Evolutionary conservation across 768 basidiomycete species (phyloP).

Genomic region (Candolleomyces aberdarensis): DNA sequence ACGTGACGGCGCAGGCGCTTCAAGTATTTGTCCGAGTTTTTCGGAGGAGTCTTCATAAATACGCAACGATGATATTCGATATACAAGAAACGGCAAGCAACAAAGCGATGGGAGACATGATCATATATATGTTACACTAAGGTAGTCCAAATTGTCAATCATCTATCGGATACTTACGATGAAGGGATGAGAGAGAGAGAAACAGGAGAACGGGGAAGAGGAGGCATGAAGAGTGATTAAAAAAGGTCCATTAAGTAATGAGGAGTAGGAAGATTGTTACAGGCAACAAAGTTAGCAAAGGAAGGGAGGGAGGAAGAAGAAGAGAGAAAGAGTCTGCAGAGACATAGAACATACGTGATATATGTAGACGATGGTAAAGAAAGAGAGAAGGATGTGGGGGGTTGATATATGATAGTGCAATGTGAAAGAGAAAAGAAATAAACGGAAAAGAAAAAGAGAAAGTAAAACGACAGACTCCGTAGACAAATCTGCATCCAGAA

Average conservation of each 20-base stretch:
- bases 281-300: not conserved
- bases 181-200: not conserved
- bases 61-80: not conserved
- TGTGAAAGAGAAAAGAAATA: no score
- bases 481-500: not conserved
- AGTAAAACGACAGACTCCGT: no score
- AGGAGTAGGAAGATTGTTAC: not conserved
- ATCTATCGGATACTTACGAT: not conserved
- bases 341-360: not conserved
- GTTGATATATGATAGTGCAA: no score
- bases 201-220: not conserved
- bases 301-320: constrained; percentile 7
- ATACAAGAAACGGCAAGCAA: constrained; percentile 3
- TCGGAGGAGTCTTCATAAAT: not conserved
- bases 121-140: constrained; percentile 9
- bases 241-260: not conserved
- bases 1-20: no score
- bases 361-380: no score
- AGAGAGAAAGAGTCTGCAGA: constrained; percentile 6
- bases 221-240: not conserved
- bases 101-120: not conserved
- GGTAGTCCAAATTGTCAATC: constrained; percentile 7
- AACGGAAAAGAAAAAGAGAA: no score
- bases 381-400: no score
- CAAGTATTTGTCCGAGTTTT: no score